These are phyloP conservation scores for Paraphoma sp. DNA, from an alignment of 2,329 filamentous ascomycete species.

Conservation along the genomic window DNA sequence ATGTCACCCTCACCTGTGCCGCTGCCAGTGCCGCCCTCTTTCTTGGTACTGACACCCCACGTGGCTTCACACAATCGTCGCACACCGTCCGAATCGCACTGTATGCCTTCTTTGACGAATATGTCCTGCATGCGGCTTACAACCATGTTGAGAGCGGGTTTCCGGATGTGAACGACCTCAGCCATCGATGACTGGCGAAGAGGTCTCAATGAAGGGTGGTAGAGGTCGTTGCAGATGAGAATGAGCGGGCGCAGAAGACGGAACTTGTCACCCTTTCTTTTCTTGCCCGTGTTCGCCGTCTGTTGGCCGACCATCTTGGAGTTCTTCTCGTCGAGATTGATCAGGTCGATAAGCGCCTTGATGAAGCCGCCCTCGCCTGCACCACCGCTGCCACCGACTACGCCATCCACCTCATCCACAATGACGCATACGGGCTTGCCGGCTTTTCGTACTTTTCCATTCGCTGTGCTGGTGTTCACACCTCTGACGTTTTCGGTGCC, in stretches of 20 bases:
- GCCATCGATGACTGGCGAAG: slow-evolving; percentile 84
- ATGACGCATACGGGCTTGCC: slow-evolving; percentile 91
- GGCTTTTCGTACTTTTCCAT: slow-evolving; percentile 69
- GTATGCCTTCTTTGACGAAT: slow-evolving; percentile 87
- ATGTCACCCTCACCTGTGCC: slow-evolving; percentile 76
- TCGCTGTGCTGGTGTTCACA: slow-evolving; percentile 60
- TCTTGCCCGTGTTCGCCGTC: slow-evolving; percentile 54
- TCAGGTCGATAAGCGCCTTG: slow-evolving; percentile 90
- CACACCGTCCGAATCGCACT: slow-evolving; percentile 87
- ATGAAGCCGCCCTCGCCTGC: slow-evolving; percentile 90
- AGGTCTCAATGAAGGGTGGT: slow-evolving; percentile 85
- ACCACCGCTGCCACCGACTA: slow-evolving; percentile 74
- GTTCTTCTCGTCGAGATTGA: slow-evolving; percentile 87
- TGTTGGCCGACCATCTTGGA: slow-evolving; percentile 50
- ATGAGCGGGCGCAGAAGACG: slow-evolving; percentile 86
- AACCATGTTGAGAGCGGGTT: slow-evolving; percentile 85
- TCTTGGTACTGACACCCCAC: slow-evolving; percentile 78
- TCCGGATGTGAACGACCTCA: slow-evolving; percentile 90
- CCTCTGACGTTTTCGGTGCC: slow-evolving; percentile 92
- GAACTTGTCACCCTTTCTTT: slow-evolving; percentile 85
- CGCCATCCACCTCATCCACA: slow-evolving; percentile 96
- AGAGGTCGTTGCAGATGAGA: slow-evolving; percentile 96
- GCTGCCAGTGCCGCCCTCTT: slow-evolving; percentile 65
- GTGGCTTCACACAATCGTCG: slow-evolving; percentile 82
- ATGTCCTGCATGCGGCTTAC: slow-evolving; percentile 80